These are phyloP conservation scores for Hydnomerulius pinastri DNA, from an alignment of 768 basidiomycete genomes.

Conservation along the genomic window DNA sequence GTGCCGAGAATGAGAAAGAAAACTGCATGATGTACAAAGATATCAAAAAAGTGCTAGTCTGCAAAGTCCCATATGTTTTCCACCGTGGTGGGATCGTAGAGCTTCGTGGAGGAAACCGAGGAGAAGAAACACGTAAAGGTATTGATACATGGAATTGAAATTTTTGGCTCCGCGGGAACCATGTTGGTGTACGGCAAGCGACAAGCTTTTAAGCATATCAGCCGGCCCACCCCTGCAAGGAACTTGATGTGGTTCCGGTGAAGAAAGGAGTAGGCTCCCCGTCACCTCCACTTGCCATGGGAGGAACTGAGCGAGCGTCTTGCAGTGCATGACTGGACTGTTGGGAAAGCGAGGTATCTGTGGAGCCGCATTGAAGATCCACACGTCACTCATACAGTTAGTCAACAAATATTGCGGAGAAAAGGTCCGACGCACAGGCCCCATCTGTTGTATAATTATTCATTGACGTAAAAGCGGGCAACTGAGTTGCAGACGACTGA, in stretches of 20 bases:
- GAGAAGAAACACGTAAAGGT: neutral
- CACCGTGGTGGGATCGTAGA: conserved; percentile 10
- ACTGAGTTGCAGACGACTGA: conserved; percentile 17
- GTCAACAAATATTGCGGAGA: neutral
- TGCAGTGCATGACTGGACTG: conserved; percentile 11
- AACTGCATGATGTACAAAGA: conserved; percentile 1
- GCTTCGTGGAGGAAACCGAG: neutral
- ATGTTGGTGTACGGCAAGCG: conserved; percentile 1
- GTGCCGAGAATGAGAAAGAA: neutral
- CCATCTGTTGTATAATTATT: conserved; percentile 24
- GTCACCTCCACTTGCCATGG: conserved; percentile 6
- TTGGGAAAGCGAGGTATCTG: conserved; percentile 11
- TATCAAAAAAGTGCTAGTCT: conserved; percentile 8
- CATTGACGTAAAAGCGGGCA: conserved; percentile 24
- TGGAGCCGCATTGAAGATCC: conserved; percentile 1
- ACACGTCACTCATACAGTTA: neutral
- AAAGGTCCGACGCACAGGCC: conserved; percentile 28
- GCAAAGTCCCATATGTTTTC: conserved; percentile 17
- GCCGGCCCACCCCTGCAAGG: conserved; percentile 32
- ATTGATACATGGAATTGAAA: neutral
- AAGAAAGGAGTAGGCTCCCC: conserved; percentile 13
- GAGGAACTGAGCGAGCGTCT: conserved; percentile 6
- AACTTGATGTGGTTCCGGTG: conserved; percentile 25
- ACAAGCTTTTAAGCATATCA: conserved; percentile 6
- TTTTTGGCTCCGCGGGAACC: conserved; percentile 3